Base-by-base conservation (phyloP, 2,329 filamentous ascomycete genomes). In the Didymella segeticola region DNA sequence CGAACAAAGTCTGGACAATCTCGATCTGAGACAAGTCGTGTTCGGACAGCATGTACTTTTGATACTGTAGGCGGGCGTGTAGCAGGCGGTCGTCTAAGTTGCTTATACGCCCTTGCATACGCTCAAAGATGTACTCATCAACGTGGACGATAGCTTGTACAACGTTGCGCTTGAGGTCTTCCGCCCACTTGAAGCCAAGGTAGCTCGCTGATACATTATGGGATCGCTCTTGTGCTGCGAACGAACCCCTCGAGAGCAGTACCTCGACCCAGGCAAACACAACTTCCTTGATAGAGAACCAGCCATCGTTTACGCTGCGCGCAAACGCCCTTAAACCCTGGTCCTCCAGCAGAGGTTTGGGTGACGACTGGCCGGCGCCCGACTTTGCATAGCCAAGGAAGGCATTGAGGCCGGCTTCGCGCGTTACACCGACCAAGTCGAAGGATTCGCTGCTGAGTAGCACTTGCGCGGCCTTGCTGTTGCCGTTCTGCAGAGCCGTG, bases 1-100 rank as follows among this genome's bases (percentile, higher is more conserved):
- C 87, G 60, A 87, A 88, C 3, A 89, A 73, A 2, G 81, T 80
- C 66, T 89, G 79, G 1, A 82, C 74, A 68, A 87, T 79, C 43
- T 85, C 82, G 33, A 83, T 69, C 23, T 78, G 64, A 11, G 68
- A 68, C 19, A 73, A 56, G 34, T 80, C 69, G 26, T 69, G 66
- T 2, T 62, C 50, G 0, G 68, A 65, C 3, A 75, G 37, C 14
- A 55, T 23, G 27, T 67, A 66, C 1, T 29, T 30, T 14, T 60
- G 48, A 9, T 56, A 63, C 10, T 59, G 46, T 6, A 60, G 37
- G 12, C 43, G 55, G 25, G 56, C 56, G 11, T 63, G 43, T 6
- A 77, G 62, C n/a, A 74, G 61, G 7, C 55, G 58, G 4, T 50
- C 41, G 38, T 72, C 68, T 14, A 77, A 57, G 10, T 57, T 46